Conservation (phyloP, 164 flowering plant genomes). For the Santalum album region DNA sequence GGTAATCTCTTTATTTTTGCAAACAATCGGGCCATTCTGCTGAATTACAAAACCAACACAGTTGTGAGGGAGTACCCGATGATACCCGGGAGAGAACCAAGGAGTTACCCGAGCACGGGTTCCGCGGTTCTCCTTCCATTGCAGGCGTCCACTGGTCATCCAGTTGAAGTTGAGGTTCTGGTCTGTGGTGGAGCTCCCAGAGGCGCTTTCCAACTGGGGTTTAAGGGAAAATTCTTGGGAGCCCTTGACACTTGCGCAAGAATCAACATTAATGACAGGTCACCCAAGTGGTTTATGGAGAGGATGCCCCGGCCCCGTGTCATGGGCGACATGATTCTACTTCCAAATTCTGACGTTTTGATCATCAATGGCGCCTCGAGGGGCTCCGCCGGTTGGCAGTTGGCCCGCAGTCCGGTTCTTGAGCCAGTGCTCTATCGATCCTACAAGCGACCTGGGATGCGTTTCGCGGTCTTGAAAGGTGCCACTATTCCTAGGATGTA, state of each 20-base stretch:
- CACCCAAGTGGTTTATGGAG: constrained; percentile 42
- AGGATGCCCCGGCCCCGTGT: constrained; percentile 35
- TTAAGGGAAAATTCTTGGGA: constrained; percentile 9
- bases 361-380: constrained; percentile 32
- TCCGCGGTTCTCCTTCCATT: no score
- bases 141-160: no score
- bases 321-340: constrained; percentile 63
- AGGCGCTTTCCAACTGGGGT: constrained; percentile 20
- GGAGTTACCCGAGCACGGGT: no score
- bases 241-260: constrained; percentile 41
- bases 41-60: no score
- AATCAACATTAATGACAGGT: constrained; percentile 32
- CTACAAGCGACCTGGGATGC: constrained; percentile 10
- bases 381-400: constrained; percentile 46
- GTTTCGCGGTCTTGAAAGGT: constrained; percentile 27
- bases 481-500: constrained; percentile 21
- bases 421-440: constrained; percentile 34
- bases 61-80: no score
- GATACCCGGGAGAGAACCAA: no score
- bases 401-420: constrained; percentile 31
- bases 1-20: no score
- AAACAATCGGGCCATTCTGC: no score
- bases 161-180: no score
- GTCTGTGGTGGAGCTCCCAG: constrained; percentile 54
- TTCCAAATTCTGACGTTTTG: constrained; percentile 41